These are phyloP conservation scores for Claviceps fusiformis DNA, from an alignment of 2,329 filamentous ascomycete genomes.

Conservation along the genomic window DNA sequence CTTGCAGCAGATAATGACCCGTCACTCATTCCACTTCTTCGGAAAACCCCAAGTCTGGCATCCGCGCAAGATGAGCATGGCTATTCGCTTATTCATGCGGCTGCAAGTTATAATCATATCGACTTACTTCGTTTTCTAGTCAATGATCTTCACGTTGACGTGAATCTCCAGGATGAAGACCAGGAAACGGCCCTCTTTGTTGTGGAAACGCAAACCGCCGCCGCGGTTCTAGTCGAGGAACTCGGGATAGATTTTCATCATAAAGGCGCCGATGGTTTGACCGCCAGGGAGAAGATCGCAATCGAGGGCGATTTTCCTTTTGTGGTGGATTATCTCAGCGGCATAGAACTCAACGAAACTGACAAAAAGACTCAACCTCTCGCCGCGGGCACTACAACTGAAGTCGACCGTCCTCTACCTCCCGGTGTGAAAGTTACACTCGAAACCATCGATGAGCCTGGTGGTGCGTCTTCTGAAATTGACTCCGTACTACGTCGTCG, in stretches of 20 bases:
- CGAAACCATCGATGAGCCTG: conserved; percentile 53
- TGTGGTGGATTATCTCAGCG: conserved; percentile 56
- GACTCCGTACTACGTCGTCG: conserved; percentile 73
- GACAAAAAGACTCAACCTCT: conserved; percentile 17
- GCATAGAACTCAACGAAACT: conserved; percentile 15
- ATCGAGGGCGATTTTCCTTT: conserved; percentile 65
- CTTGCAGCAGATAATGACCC: conserved; percentile 72
- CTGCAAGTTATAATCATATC: conserved; percentile 80
- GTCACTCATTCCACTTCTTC: conserved; percentile 60
- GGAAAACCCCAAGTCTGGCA: conserved; percentile 61
- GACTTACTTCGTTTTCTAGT: conserved; percentile 66
- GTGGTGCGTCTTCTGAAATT: conserved; percentile 47
- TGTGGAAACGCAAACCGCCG: conserved; percentile 68
- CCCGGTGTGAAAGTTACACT: conserved; percentile 66
- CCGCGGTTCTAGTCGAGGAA: conserved; percentile 69
- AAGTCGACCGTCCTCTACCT: conserved; percentile 50
- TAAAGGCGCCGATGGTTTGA: conserved; percentile 61
- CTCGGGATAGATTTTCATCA: conserved; percentile 54
- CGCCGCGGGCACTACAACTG: conserved; percentile 15
- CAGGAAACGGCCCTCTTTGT: conserved; percentile 90
- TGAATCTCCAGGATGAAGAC: conserved; percentile 80
- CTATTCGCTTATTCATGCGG: conserved; percentile 88
- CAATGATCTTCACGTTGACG: conserved; percentile 60
- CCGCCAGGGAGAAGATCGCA: conserved; percentile 67
- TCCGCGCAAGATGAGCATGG: conserved; percentile 75